Evolutionary conservation across 2,329 filamentous ascomycete species (phyloP).

Genomic region (Clonostachys rosea): DNA sequence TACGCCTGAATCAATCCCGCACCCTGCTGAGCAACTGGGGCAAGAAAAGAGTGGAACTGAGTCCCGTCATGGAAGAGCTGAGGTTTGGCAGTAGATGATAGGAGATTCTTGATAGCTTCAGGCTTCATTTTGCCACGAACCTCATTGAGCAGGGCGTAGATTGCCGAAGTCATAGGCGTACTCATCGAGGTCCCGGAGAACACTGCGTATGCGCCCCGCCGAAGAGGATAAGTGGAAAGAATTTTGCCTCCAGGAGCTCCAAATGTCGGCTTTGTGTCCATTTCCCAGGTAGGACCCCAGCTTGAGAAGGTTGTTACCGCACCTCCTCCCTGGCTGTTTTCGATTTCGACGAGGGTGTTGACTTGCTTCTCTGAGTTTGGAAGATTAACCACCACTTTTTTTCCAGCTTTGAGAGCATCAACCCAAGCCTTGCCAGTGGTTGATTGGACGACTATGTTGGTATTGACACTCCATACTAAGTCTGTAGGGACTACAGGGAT

Average conservation of each 20-base stretch:
- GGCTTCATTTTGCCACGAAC: conserved; percentile 38
- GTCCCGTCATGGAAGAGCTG: conserved; percentile 42
- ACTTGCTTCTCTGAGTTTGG: background rate
- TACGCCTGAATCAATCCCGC: conserved; percentile 55
- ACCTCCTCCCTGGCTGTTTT: background rate
- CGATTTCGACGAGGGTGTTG: no score
- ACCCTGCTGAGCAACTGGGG: conserved; percentile 57
- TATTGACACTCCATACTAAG: conserved; percentile 24
- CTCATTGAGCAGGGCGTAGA: conserved; percentile 30
- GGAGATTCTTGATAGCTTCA: conserved; percentile 39
- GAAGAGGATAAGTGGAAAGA: conserved; percentile 37
- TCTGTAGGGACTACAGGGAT: no score
- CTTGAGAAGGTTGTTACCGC: conserved; percentile 23
- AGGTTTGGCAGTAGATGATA: conserved; percentile 44
- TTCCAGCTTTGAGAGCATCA: conserved; percentile 31
- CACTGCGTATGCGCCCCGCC: conserved; percentile 28
- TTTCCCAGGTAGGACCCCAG: conserved; percentile 35
- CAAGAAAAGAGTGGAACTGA: conserved; percentile 22
- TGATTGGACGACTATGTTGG: conserved; percentile 33
- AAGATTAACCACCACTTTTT: conserved; percentile 21
- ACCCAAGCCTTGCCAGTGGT: conserved; percentile 38
- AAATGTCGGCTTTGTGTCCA: conserved; percentile 31
- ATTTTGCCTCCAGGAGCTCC: conserved; percentile 32
- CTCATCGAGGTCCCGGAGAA: conserved; percentile 42
- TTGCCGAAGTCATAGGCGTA: conserved; percentile 32